Base-by-base conservation (phyloP, 1,284 basidiomycete genomes). In the Austropuccinia psidii region DNA sequence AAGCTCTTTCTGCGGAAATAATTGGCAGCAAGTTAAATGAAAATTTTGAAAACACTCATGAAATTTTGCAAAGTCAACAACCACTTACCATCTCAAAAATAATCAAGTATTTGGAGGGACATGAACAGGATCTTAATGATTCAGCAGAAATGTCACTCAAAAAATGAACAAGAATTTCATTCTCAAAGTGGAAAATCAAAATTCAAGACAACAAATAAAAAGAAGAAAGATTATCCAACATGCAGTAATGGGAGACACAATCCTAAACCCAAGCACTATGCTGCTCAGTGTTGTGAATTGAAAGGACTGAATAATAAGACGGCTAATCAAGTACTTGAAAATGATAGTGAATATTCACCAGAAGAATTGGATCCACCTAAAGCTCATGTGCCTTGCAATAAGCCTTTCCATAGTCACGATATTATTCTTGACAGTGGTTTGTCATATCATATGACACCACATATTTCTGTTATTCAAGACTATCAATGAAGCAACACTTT, bases 391-490 rank as follows among this genome's bases (percentile, higher is more conserved):
- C 37, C 33, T 43, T n/a, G 1, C n/a, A n/a, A n/a, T n/a, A n/a
- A n/a, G n/a, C n/a, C n/a, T n/a, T n/a, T n/a, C n/a, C n/a, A n/a
- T 13, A 15, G 27, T 21, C 15, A 8, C 39, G 15, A 24, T 6
- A 39, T 1, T 4, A 55, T n/a, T n/a, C n/a, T n/a, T n/a, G 65
- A 68, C 19, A 68, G 65, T 50, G 65, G 50, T 1, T 49, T 35
- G 2, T 31, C 52, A 0, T 27, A 58, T 31, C 66, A 69, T 27
- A 69, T 69, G 41, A 29, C 35, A 3, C 9, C 11, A 24, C 2
- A 69, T 2, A 27, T 43, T 11, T 45, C 35, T 15, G 50, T 21
- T 1, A 57, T 69, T 54, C 19, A 15, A 2, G 4, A 54, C 41
- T 55, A 69, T 49, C 9, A 11, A 8, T 27, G 11, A 13, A 33